Evolutionary conservation across 2,329 filamentous ascomycete species (phyloP), one percentile per base, ranked within the genome.

Genomic region (Exophiala mesophila): DNA sequence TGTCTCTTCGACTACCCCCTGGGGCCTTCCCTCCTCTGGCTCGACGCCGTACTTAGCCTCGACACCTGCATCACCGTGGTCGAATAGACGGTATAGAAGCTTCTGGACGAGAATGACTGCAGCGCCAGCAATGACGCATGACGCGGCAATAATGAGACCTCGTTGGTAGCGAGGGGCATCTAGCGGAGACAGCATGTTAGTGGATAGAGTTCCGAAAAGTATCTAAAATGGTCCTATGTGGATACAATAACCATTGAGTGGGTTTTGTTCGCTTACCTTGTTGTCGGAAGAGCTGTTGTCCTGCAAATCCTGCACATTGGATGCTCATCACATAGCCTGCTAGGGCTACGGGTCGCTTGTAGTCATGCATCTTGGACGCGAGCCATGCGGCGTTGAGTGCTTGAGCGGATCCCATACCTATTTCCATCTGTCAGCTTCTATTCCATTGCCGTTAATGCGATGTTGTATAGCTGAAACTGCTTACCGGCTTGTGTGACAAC

Each of bases 281-380:
- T 16, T 51, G 28, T 13, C 35, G 45, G 36, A 57, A 57, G 6
- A 57, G 41, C 35, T 55, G 49, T 18, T 47, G 51, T 10, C 55
- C 55, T 0, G 55, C 53, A 5, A 57, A 55, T 30, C 54, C 54
- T 2, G 55, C 55, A 4, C 55, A 40, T 31, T 57, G 55, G 8
- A 57, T 55, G 37, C 53, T 52, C 53, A 57, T 57, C 1, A 55
- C 55, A 54, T 57, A 57, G 21, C 53, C 53, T 21, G 55, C 55
- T 32, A 57, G 36, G 8, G 55, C 55, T 6, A 55, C 45, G 4
- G 55, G 55, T 5, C 55, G 53, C 28, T 55, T 55, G 34, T 55
- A 47, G 31, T 57, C 55, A 45, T 52, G 34, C 52, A 57, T 55
- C 18, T 57, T 57, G 8, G 55, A 42, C 2, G 53, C 54, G 5